Evolutionary conservation across 1,284 basidiomycete species (phyloP), one percentile per base, ranked within the genome.

Genomic region (Coriolopsis trogii): DNA sequence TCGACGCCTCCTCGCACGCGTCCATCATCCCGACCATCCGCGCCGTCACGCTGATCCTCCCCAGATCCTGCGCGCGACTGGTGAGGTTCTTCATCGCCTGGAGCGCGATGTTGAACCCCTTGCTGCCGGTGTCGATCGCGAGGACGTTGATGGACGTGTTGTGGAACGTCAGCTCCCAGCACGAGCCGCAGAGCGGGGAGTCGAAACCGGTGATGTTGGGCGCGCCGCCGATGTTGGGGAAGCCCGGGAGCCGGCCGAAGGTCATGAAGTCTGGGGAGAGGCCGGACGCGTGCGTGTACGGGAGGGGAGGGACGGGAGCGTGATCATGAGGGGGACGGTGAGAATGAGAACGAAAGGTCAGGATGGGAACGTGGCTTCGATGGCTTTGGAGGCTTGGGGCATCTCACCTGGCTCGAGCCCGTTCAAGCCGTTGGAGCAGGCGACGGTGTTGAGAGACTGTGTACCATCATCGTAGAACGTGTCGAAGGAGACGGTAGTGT

Each of bases 201-300:
- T 73, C 69, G 68, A 69, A 80, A 6, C 71, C 73, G 13, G 52
- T 53, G 26, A 82, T 65, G n/a, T 67, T 70, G 36, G 59, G 60
- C 6, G 70, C 71, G 24, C 76, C 80, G 18, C 79, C 81, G 59
- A 84, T 66, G 60, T 73, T 66, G 18, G 81, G 80, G 68, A 76
- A 84, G n/a, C 44, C 63, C 18, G 78, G 76, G 39, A 84, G 67
- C 13, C 68, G 67, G 6, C 70, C 70, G 59, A 82, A 76, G n/a
- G 72, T 81, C 23, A 66, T 67, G 63, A 70, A 81, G 2, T 71
- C 72, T 59, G 41, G n/a, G 33, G 8, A 23, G 2, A 13, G 4
- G 13, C 25, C 10, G 10, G 15, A 18, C 20, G n/a, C 15, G 41
- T 10, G 26, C 3, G 12, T 6, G 16, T 6, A 20, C 9, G 39